Conservation (phyloP, 371 early-diverging fungal species). For the Entomophthora muscae region DNA sequence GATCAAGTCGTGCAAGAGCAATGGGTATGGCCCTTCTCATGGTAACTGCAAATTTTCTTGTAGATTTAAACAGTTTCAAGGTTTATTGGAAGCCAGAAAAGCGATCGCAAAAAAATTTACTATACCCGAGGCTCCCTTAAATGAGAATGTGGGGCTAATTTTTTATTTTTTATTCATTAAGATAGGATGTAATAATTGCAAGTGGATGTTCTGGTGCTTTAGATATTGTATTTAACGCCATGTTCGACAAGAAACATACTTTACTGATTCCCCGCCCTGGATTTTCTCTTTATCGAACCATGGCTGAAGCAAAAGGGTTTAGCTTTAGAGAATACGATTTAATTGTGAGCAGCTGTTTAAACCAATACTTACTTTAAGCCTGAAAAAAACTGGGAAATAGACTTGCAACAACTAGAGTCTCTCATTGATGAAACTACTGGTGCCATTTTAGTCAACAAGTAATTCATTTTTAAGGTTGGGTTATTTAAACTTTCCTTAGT, state of each 20-base stretch:
- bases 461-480: no score
- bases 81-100: constrained; percentile 40
- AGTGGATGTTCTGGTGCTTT: constrained; percentile 77
- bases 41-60: constrained; percentile 33
- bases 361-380: constrained; percentile 22
- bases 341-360: constrained; percentile 20
- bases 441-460: constrained; percentile 72
- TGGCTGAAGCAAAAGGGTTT: constrained; percentile 59
- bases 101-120: constrained; percentile 56
- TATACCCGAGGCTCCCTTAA: constrained; percentile 45
- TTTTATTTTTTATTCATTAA: constrained; percentile 11
- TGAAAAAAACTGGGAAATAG: constrained; percentile 67
- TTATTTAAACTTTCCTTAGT: constrained; percentile 10
- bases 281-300: constrained; percentile 72
- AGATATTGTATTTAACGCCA: constrained; percentile 50
- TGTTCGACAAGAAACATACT: constrained; percentile 66
- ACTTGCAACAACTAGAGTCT: constrained; percentile 58
- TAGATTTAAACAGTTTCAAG: constrained; percentile 15
- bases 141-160: constrained; percentile 22
- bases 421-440: constrained; percentile 65
- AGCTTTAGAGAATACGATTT: constrained; percentile 62
- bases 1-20: constrained; percentile 18
- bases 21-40: constrained; percentile 71
- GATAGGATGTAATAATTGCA: constrained; percentile 59
- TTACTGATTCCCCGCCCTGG: constrained; percentile 78